phyloP scores from a whole-genome alignment of 169 alveolate genomes.

The Cryptosporidium ryanae region DNA sequence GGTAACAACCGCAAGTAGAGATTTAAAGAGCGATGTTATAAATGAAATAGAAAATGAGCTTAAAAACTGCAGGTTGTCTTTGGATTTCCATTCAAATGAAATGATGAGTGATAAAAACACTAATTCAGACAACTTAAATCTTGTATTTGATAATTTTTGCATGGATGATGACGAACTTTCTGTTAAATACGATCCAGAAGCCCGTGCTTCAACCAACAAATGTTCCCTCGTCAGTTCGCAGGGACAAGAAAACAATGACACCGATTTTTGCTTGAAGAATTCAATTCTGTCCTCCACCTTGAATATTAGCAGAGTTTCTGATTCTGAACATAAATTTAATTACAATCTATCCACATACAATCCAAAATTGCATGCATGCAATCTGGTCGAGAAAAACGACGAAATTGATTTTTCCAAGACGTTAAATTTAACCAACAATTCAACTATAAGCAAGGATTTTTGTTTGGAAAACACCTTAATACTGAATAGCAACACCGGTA shows the following conservation, averaged over 20 bases:
- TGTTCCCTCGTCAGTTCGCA: too few relatives aligned
- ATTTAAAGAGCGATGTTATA: constrained; percentile 32
- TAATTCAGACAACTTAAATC: background rate
- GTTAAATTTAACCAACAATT: background rate
- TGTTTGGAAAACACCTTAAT: background rate
- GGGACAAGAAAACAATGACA: background rate
- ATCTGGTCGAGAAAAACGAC: background rate
- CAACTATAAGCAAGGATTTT: background rate
- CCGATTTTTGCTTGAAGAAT: background rate
- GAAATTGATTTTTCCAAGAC: constrained; percentile 1
- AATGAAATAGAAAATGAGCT: constrained; percentile 41
- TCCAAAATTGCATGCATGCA: too few relatives aligned
- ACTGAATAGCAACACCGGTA: background rate
- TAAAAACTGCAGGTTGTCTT: constrained; percentile 29
- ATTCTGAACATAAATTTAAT: background rate
- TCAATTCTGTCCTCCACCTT: background rate
- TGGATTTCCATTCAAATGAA: background rate
- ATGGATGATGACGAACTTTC: background rate
- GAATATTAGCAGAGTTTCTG: background rate
- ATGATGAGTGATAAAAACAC: background rate
- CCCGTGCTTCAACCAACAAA: too few relatives aligned
- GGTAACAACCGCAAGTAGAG: background rate
- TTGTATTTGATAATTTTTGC: background rate
- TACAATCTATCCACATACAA: too few relatives aligned
- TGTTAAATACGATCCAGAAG: too few relatives aligned